Evolutionary conservation across 176 grass and related monocot species (phyloP), one percentile per base, ranked within the genome.

Genomic region (Aegilops longissima): DNA sequence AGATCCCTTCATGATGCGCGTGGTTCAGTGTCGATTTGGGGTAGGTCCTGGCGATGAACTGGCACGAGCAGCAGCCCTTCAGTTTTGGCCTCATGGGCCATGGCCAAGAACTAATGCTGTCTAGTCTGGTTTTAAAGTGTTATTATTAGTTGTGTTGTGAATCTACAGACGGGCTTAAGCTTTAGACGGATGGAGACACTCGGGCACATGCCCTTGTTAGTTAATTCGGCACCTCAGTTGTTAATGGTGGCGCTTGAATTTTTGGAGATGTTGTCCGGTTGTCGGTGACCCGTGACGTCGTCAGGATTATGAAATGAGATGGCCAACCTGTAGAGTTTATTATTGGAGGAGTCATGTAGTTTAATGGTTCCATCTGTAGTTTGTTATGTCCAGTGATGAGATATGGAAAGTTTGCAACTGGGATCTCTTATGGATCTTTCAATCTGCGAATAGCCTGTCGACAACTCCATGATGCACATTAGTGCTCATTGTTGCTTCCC

Each of bases 301-400:
- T 61, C 84, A 35, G 13, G 65, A 73, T 75, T 75, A 75, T 65
- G 47, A 62, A 84, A 80, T 44, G 0, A 69, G 31, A 27, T 62
- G 78, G 11, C 77, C 10, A 66, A 6, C 47, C 66, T 58, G 17
- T 1, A 40, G 6, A 33, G 6, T 36, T 69, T 79, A 44, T 69
- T 79, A 70, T 30, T 42, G 1, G 10, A 16, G 31, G 1, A 54
- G 27, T 79, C 33, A 42, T 79, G 5, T 70, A 45, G 73, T 31
- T 76, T 52, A 31, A 2, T 12, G 3, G 13, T 1, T 76, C 73
- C 45, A 33, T 54, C 24, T 76, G 44, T 10, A 2, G 44, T 31
- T 0, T 18, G 24, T 42, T 73, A 2, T 73, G 10, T 24, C 70
- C 70, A 73, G 1, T 54, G 14, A 31, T 76, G 25, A 33, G 45